Conservation (phyloP, 768 basidiomycete species). For the Leucosporidium creatinivorum region DNA sequence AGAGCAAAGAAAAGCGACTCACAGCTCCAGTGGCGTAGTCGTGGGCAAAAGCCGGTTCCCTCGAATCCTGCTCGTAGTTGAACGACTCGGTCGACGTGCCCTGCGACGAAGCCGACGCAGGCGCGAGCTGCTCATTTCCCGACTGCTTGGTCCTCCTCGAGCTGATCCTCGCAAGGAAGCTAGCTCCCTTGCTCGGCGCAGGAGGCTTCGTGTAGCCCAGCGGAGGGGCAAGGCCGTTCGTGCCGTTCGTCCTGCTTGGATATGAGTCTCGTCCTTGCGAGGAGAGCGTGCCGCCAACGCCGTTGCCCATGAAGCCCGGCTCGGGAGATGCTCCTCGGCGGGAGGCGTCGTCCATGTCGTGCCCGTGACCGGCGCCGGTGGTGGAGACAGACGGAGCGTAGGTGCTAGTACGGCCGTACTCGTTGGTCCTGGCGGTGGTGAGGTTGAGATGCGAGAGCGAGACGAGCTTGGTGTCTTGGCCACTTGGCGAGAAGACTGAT, state of each 20-base stretch:
- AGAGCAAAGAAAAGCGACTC: too few relatives aligned
- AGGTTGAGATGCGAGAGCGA: conserved; percentile 20
- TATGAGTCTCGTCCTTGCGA: neutral
- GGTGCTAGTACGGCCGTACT: conserved; percentile 7
- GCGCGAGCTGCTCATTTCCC: too few relatives aligned
- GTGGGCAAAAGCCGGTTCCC: neutral
- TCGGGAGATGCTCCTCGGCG: neutral
- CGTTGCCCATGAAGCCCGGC: too few relatives aligned
- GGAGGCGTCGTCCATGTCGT: neutral
- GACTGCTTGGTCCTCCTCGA: too few relatives aligned
- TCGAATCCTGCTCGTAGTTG: neutral
- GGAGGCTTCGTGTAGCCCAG: conserved; percentile 5
- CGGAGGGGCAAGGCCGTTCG: neutral
- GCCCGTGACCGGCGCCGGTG: conserved; percentile 22
- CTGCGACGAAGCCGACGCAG: neutral
- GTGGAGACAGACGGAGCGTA: conserved; percentile 27
- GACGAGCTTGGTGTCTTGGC: conserved; percentile 13
- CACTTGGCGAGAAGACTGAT: conserved; percentile 8
- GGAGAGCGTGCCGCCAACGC: neutral
- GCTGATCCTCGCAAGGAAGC: conserved; percentile 18
- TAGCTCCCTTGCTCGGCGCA: neutral
- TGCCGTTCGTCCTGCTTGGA: neutral
- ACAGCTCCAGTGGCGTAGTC: too few relatives aligned
- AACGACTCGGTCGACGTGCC: neutral
- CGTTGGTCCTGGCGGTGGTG: neutral